Conservation (phyloP, 352 stramenopile genomes). For the Pythium grandisporangium region DNA sequence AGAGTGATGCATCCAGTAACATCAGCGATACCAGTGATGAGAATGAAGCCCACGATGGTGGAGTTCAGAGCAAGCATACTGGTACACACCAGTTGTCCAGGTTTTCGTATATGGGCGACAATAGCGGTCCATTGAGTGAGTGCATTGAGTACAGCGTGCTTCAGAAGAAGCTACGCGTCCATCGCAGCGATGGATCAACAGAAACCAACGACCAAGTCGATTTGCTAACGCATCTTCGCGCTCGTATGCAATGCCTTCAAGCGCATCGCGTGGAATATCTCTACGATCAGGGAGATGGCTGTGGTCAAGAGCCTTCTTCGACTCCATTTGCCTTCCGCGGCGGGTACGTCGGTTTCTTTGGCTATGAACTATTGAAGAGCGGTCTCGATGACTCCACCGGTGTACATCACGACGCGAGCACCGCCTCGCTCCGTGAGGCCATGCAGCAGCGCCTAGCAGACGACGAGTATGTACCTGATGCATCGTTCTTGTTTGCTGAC, state of each 20-base stretch:
- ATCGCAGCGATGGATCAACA: constrained; percentile 5
- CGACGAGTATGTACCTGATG: constrained; percentile 55
- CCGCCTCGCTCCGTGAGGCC: constrained; percentile 15
- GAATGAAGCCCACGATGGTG: too few relatives aligned
- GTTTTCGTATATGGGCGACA: constrained; percentile 76
- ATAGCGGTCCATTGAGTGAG: constrained; percentile 39
- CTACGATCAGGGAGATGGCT: not conserved
- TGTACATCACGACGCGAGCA: too few relatives aligned
- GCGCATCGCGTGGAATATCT: constrained; percentile 19
- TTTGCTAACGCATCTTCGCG: constrained; percentile 21
- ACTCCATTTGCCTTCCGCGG: constrained; percentile 74
- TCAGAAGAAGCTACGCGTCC: constrained; percentile 37
- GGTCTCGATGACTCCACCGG: constrained; percentile 6
- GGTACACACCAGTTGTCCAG: constrained; percentile 13
- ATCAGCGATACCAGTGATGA: too few relatives aligned
- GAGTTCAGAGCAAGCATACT: too few relatives aligned
- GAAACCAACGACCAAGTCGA: constrained; percentile 13
- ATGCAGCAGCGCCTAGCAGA: constrained; percentile 14
- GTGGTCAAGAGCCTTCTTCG: too few relatives aligned
- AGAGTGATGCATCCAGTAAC: not conserved
- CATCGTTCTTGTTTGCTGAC: constrained; percentile 89
- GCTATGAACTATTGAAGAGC: constrained; percentile 70
- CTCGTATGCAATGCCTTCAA: constrained; percentile 21
- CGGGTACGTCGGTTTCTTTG: constrained; percentile 85
- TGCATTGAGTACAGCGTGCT: constrained; percentile 56